phyloP scores from a whole-genome alignment of 768 basidiomycete genomes.

The Suillus variegatus region DNA sequence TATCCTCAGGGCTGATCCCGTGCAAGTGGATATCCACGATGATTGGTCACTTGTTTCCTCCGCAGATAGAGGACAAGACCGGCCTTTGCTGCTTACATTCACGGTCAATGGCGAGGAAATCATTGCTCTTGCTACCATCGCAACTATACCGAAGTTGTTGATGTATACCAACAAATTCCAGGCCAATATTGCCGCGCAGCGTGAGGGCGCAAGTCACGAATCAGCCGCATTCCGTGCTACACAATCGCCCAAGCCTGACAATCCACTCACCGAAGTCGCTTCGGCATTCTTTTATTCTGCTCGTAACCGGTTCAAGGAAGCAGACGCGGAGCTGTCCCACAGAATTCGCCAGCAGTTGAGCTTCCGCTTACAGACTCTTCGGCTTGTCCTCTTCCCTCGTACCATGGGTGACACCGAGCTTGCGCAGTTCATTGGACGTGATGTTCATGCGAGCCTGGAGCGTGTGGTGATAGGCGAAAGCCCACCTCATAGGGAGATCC shows the following conservation, averaged over 20 bases:
- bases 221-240: constrained; percentile 77
- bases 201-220: constrained; percentile 75
- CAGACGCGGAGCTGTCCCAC: constrained; percentile 58
- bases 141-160: constrained; percentile 77
- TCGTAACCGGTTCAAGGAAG: constrained; percentile 68
- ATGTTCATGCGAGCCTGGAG: constrained; percentile 70
- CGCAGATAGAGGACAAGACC: constrained; percentile 39
- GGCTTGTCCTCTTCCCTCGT: constrained; percentile 75
- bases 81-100: constrained; percentile 73
- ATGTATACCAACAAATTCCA: constrained; percentile 75
- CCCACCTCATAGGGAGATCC: constrained; percentile 63
- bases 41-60: constrained; percentile 70
- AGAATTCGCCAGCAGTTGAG: constrained; percentile 74
- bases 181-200: constrained; percentile 69
- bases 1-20: constrained; percentile 67
- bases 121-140: constrained; percentile 65
- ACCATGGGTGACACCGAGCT: constrained; percentile 78
- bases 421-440: constrained; percentile 69
- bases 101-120: constrained; percentile 71
- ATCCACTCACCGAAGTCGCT: constrained; percentile 83
- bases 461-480: constrained; percentile 54
- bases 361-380: constrained; percentile 63
- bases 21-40: constrained; percentile 73
- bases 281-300: constrained; percentile 81
- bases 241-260: constrained; percentile 71